Evolutionary conservation across 768 basidiomycete species (phyloP).

Genomic region (Cubamyces lactineus): DNA sequence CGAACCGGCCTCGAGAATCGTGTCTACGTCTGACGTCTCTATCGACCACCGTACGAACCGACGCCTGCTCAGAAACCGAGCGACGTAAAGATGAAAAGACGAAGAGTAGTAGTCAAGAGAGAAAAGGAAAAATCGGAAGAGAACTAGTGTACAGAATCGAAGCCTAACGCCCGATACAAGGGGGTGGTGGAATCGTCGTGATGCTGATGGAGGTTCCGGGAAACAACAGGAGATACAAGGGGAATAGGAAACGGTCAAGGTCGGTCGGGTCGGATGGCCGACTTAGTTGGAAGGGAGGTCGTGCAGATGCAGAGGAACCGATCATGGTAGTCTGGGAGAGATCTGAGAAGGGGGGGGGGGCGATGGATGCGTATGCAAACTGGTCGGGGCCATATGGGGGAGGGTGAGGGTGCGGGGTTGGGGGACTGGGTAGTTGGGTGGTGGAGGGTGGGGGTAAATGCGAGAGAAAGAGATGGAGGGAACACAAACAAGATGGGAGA

Average conservation of each 20-base stretch:
- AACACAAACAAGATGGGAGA: no score
- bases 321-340: no score
- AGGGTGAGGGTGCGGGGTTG: no score
- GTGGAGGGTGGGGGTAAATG: background rate
- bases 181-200: background rate
- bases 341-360: no score
- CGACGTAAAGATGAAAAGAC: background rate
- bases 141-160: conserved; percentile 20
- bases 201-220: background rate
- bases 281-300: no score
- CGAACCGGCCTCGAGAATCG: no score
- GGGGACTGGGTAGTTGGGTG: no score
- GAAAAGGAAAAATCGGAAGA: background rate
- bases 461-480: background rate
- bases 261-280: no score
- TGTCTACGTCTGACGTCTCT: background rate
- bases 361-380: no score
- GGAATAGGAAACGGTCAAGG: no score
- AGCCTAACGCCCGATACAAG: conserved; percentile 19
- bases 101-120: background rate
- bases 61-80: background rate
- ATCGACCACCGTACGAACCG: background rate
- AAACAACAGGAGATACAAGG: background rate
- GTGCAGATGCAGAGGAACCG: no score
- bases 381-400: no score